Evolutionary conservation across 768 basidiomycete genomes (phyloP), one percentile per base, ranked within the genome.

Genomic region (Tephrocybe sp.): DNA sequence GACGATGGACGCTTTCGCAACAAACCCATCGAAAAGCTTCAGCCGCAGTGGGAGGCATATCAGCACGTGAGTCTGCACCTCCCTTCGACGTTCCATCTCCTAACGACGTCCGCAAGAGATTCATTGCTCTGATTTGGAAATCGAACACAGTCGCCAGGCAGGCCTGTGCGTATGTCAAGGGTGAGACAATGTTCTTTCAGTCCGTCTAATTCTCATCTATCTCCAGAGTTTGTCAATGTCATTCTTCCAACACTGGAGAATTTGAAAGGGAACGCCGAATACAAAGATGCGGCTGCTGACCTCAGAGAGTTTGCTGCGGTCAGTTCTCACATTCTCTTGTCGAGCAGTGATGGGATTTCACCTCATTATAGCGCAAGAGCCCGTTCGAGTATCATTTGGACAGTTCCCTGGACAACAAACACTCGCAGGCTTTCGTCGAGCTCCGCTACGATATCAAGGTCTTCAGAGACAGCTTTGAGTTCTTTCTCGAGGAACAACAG

Each of bases 261-360:
- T 18, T 24, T 53, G 10, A 28, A 38, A 12, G 36, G 28, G 14
- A 12, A 48, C 7, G 7, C 33, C 15, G 51, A 53, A 8, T 53
- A 42, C 21, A 55, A 25, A n/a, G 47, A 47, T 26, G 54, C 48
- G 0, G 33, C 24, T 2, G 38, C 44, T 10, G 54, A 50, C 36
- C 51, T 58, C 34, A 42, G 17, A 2, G 57, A 51, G 25, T 53
- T 58, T 26, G 37, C 43, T 11, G 24, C n/a, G 43, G 57, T 58
- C 23, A 1, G 41, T 37, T 20, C 36, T 26, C 7, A 20, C 20
- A 7, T 24, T 24, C 1, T 15, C 17, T 30, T 30, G 28, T 5
- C 28, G 28, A 17, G 9, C 17, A 17, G 4, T 12, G 9, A 36
- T 36, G 4, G 34, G 5, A 1, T 41, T 11, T 6, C 30, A 24